These are phyloP conservation scores for Excoecaria cochinchinensis DNA, from an alignment of 345 rosid genomes.

Conservation along the genomic window DNA sequence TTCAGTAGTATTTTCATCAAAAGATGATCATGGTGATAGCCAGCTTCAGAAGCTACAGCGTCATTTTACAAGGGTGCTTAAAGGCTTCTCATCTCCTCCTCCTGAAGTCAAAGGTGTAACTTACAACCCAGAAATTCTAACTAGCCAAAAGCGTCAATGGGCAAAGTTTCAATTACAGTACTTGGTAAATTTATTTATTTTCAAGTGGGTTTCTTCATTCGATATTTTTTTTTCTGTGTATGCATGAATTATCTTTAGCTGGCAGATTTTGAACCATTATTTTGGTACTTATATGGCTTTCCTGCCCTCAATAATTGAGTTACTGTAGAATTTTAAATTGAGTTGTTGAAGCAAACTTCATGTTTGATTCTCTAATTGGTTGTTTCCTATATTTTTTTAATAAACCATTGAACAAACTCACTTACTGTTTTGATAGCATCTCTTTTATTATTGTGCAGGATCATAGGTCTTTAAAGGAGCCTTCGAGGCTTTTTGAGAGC, in stretches of 20 bases:
- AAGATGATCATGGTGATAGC: constrained; percentile 60
- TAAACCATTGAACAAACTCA: background rate
- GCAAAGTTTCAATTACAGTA: constrained; percentile 77
- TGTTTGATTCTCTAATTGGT: background rate
- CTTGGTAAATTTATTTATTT: constrained; percentile 52
- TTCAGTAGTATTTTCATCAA: constrained; percentile 73
- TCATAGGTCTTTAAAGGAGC: constrained; percentile 72
- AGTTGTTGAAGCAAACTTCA: background rate
- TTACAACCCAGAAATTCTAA: constrained; percentile 91
- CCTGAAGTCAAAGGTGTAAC: constrained; percentile 48
- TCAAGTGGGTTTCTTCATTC: constrained; percentile 13
- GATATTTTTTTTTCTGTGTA: background rate
- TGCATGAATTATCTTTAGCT: background rate
- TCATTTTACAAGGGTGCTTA: constrained; percentile 60
- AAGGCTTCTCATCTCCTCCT: constrained; percentile 62
- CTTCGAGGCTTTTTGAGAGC: constrained; percentile 87
- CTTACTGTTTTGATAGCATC: constrained; percentile 12
- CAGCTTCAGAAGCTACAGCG: constrained; percentile 71
- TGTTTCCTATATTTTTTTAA: background rate
- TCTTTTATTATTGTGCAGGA: constrained; percentile 52
- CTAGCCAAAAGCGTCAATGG: constrained; percentile 97
- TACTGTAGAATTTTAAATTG: background rate
- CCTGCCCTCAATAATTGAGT: background rate
- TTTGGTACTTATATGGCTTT: background rate
- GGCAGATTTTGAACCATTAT: background rate